Evolutionary conservation across 345 rosid genomes (phyloP).

Genomic region (Eutrema heterophyllum): DNA sequence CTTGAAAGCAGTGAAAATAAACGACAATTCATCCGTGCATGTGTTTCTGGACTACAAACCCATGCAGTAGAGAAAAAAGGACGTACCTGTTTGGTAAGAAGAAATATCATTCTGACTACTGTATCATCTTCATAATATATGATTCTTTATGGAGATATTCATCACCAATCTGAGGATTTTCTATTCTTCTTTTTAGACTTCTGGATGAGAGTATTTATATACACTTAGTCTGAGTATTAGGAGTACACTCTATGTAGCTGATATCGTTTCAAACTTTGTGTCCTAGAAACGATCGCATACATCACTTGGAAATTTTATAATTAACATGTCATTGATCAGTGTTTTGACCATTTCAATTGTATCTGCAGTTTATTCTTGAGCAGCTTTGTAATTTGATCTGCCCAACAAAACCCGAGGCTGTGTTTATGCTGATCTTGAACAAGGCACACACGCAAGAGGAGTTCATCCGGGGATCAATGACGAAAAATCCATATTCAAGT

Average conservation of each 20-base stretch:
- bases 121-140: constrained; percentile 3
- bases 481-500: constrained; percentile 96
- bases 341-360: constrained; percentile 29
- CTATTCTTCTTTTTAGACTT: constrained; percentile 3
- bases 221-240: background rate
- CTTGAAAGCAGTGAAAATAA: constrained; percentile 97
- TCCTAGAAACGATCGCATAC: background rate
- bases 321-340: background rate
- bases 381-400: constrained; percentile 98
- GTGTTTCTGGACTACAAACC: constrained; percentile 84
- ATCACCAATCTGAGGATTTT: background rate
- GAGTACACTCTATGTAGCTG: constrained; percentile 14
- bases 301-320: constrained; percentile 8
- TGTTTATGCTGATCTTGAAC: constrained; percentile 80
- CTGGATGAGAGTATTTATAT: background rate
- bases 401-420: constrained; percentile 93
- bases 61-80: constrained; percentile 86
- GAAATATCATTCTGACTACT: constrained; percentile 4
- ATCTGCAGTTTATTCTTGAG: constrained; percentile 88
- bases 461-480: constrained; percentile 98
- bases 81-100: constrained; percentile 74
- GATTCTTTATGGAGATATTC: constrained; percentile 5
- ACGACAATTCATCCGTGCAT: constrained; percentile 86
- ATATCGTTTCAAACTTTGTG: constrained; percentile 1
- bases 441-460: constrained; percentile 98